Percentiles rank a stretch among this genome's conserved stretches.
Evolutionary conservation across 1,284 basidiomycete species (phyloP).

Genomic region (Phaffia rhodozyma): DNA sequence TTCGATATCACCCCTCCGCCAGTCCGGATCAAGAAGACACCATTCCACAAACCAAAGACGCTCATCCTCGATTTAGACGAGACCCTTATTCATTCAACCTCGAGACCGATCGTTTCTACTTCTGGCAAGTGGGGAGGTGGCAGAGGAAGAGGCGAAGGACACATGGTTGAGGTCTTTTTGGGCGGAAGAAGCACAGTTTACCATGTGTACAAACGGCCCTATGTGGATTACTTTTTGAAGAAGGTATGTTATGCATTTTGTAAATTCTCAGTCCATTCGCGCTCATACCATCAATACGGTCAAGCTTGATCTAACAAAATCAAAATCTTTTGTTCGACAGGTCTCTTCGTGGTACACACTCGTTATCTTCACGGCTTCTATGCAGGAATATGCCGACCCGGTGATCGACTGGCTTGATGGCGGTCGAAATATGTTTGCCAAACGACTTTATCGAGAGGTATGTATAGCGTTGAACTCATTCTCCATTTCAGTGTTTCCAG

Average conservation of each 20-base stretch:
- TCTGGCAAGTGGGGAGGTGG: slow-evolving; percentile 44
- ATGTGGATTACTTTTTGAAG: slow-evolving; percentile 87
- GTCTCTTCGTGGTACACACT: slow-evolving; percentile 98
- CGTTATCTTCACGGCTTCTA: slow-evolving; percentile 95
- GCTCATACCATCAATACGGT: background rate
- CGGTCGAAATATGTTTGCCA: slow-evolving; percentile 75
- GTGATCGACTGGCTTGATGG: slow-evolving; percentile 99
- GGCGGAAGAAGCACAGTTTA: slow-evolving; percentile 83
- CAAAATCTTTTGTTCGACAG: slow-evolving; percentile 36
- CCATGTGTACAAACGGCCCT: slow-evolving; percentile 97
- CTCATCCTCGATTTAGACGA: slow-evolving; percentile 94
- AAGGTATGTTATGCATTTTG: slow-evolving; percentile 49
- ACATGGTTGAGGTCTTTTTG: slow-evolving; percentile 91
- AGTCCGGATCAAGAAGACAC: slow-evolving; percentile 39
- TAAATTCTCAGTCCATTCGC: background rate
- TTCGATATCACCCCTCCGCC: background rate
- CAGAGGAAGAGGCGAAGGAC: slow-evolving; percentile 57
- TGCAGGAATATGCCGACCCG: slow-evolving; percentile 98
- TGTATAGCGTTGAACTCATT: slow-evolving; percentile 26
- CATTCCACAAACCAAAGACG: slow-evolving; percentile 74
- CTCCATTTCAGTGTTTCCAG: background rate
- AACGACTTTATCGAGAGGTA: slow-evolving; percentile 84
- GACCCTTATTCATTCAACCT: slow-evolving; percentile 94
- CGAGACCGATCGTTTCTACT: slow-evolving; percentile 48
- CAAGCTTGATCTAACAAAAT: background rate